Evolutionary conservation across 176 grass and related monocot species (phyloP), one percentile per base, ranked within the genome.

Genomic region (Oryza officinalis): DNA sequence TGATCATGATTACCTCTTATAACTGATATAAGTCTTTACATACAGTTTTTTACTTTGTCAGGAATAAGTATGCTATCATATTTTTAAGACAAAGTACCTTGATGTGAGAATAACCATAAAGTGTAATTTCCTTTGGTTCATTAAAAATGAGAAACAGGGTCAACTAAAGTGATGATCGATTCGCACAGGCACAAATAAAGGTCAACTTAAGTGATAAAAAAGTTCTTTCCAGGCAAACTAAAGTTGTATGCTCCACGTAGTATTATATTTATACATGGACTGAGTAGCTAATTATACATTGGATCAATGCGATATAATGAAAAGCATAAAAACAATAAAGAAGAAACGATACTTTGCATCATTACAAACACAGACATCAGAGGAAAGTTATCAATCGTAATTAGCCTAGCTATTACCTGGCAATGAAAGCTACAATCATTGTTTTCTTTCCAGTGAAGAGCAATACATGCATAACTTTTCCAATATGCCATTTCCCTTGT

Each of bases 391-490:
- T 61, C 78, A 73, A 79, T 78, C 20, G 8, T 7, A 72, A 82
- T 43, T 40, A 63, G 45, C 20, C 6, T n/a, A n/a, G n/a, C n/a
- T 17, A 77, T 35, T 59, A 33, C 13, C 6, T 17, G 6, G 27
- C 59, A 52, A 63, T 74, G 59, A 68, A 82, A 63, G 79, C 43
- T 27, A 35, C 59, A 74, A 83, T 90, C 37, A 90, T 72, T 63
- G 50, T 13, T 59, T 8, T 74, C 74, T 90, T 90, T 83, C 82
- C 28, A 86, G 74, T 83, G 75, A 90, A 47, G 32, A 63, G 47
- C 60, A 63, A 47, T 14, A 25, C 14, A 61, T 14, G 30, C 74
- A 30, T 46, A 23, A 27, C 43, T 59, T 77, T 72, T 81, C 14
- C 26, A 52, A 72, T 72, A 63, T 72, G 57, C 5, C 57, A 61